Conservation (phyloP, 1,284 basidiomycete species). For the Mrakiaceae sp. region DNA sequence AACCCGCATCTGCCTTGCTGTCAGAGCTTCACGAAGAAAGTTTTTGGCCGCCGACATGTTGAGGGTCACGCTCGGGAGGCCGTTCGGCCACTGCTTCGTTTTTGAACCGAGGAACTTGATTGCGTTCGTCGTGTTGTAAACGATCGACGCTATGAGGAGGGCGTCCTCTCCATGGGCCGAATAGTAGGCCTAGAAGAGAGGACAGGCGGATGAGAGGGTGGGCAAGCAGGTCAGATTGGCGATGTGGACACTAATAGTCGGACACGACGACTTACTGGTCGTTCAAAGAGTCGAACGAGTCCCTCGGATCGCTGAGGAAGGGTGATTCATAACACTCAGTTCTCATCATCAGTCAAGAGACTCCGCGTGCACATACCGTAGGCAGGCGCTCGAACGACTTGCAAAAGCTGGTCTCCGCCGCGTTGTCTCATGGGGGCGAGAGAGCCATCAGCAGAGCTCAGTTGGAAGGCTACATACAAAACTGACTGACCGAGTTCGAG, state of each 20-base stretch:
- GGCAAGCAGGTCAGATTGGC: background rate
- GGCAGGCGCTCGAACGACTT: conserved; percentile 59
- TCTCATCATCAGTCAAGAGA: background rate
- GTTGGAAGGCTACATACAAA: background rate
- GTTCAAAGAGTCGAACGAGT: conserved; percentile 72
- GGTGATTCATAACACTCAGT: too few relatives aligned
- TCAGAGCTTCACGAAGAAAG: conserved; percentile 82
- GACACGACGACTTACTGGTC: conserved; percentile 34
- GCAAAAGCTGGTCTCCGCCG: conserved; percentile 63
- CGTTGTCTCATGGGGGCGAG: conserved; percentile 35
- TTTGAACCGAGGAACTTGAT: conserved; percentile 63
- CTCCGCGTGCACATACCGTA: conserved; percentile 22
- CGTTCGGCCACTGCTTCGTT: conserved; percentile 24
- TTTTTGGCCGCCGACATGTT: conserved; percentile 70
- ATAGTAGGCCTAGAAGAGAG: conserved; percentile 57
- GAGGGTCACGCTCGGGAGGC: conserved; percentile 65
- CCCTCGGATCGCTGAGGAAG: conserved; percentile 33
- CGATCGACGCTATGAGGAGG: conserved; percentile 68
- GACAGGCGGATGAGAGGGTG: background rate
- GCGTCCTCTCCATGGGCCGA: conserved; percentile 83
- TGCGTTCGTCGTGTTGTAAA: conserved; percentile 75
- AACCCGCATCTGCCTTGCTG: conserved; percentile 79
- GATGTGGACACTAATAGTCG: background rate
- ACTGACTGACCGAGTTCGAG: conserved; percentile 12
- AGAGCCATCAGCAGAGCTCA: background rate